These are phyloP conservation scores for Nemania bipapillata DNA, from an alignment of 2,329 filamentous ascomycete genomes.

Conservation along the genomic window DNA sequence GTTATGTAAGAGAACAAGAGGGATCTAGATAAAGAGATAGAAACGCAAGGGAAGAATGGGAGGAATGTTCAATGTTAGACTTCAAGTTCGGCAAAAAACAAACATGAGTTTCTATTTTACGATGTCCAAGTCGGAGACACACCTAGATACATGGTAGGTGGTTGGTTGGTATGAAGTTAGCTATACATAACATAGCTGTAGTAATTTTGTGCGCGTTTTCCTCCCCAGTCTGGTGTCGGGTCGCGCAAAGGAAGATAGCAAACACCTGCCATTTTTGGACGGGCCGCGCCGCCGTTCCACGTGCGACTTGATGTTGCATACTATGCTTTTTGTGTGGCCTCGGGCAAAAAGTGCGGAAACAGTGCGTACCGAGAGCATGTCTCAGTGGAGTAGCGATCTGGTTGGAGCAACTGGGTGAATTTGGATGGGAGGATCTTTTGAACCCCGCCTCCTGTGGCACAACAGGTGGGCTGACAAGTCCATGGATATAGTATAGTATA, in stretches of 20 bases:
- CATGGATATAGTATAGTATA: background rate
- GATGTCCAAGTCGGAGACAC: background rate
- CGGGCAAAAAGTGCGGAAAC: background rate
- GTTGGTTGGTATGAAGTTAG: no score
- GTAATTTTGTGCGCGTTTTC: background rate
- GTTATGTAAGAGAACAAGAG: background rate
- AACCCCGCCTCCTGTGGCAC: background rate
- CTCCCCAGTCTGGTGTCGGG: background rate
- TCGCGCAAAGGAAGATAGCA: background rate
- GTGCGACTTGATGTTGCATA: slow-evolving; percentile 5
- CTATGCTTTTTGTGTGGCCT: background rate
- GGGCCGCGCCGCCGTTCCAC: slow-evolving; percentile 23
- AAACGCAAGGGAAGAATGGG: background rate
- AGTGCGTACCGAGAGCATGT: slow-evolving; percentile 3
- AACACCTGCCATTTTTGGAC: slow-evolving; percentile 24
- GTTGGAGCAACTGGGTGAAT: slow-evolving; percentile 6
- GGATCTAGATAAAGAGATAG: background rate
- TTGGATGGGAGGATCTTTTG: background rate
- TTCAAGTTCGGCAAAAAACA: background rate
- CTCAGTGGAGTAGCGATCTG: slow-evolving; percentile 4
- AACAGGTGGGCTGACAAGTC: background rate
- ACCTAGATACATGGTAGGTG: no score
- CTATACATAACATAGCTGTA: background rate
- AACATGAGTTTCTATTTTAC: background rate
- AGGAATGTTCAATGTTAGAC: background rate